phyloP scores from a whole-genome alignment of 192 early-diverging fungal species.

The Coemansia sp. region DNA sequence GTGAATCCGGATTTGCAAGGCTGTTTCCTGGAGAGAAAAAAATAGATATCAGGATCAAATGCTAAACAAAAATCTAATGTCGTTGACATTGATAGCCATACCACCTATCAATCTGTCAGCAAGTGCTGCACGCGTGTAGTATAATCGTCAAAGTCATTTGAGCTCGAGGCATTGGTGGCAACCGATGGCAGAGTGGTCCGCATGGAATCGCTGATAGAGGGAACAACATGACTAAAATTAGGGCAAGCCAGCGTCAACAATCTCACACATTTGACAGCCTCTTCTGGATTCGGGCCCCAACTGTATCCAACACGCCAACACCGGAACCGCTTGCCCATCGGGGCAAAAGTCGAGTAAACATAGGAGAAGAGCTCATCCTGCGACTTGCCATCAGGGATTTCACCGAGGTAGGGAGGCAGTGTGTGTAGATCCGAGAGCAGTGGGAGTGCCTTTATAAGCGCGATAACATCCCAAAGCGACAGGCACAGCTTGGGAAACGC shows the following conservation, averaged over 20 bases:
- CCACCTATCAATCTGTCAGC: not conserved
- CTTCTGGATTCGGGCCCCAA: not conserved
- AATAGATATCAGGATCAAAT: not conserved
- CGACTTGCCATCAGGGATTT: not conserved
- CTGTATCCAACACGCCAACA: constrained; percentile 2
- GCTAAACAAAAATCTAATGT: not conserved
- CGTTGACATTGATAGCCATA: not conserved
- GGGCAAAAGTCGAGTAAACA: not conserved
- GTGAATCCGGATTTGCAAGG: not conserved
- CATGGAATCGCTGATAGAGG: not conserved
- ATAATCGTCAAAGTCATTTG: not conserved
- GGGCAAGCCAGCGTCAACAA: not conserved
- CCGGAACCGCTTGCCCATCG: constrained; percentile 1
- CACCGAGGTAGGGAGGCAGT: not conserved
- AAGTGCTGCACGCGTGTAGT: not conserved
- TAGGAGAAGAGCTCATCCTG: not conserved
- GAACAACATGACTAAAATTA: not conserved
- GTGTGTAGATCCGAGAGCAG: not conserved
- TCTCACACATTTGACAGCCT: not conserved
- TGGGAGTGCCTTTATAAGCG: not conserved
- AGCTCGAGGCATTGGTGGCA: not conserved
- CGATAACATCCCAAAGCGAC: not conserved
- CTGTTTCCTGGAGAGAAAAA: not conserved
- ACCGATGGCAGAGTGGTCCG: not conserved
- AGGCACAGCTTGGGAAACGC: not conserved